Base-by-base conservation (phyloP, 1,284 basidiomycete genomes). In the Termitomyces sp. region DNA sequence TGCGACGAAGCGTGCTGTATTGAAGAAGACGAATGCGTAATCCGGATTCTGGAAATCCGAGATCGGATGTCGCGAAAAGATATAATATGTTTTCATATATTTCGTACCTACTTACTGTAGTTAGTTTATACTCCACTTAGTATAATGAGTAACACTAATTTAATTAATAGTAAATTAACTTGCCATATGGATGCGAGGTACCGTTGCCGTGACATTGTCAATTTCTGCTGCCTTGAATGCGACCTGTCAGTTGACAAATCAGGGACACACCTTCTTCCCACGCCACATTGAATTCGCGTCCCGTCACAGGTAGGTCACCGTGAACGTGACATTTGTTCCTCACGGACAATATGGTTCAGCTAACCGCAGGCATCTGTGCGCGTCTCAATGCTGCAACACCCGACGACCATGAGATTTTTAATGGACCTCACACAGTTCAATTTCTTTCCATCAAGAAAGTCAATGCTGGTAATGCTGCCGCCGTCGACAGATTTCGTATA, bases 361-460 rank as follows among this genome's bases (percentile, higher is more conserved):
- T 89, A 54, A 77, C 82, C 10, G 63, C 73, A 41, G 86, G 86
- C 34, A 77, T 83, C 26, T 82, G 81, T 60, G 50, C 63, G 24
- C 75, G 73, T 11, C 75, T 90, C 39, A 68, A 73, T 46, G 67
- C 70, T 38, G 74, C 79, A 0, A 63, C 72, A 5, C 75, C 75
- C 0, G 68, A 72, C 3, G 79, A 85, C 47, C 72, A 77, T 0
- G 72, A 75, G 1, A 66, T 81, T 10, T 79, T 83, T 48, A 73
- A 75, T 37, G 70, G 78, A 13, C 72, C 80, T 14, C 88, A 91
- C 46, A 78, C 79, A 11, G 71, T 95, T 2, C 93, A 97, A 64
- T 72, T 93, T 37, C 79, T 97, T 43, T 90, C 85, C 44, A 81
- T 93, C 57, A 94, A 91, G 70, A 84, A 83, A 63, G 86, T 95